A percentile compares a stretch with the other conserved stretches of the same genome.
Evolutionary conservation across 306 rosid genomes (phyloP).

Genomic region (Mucuna pruriens): DNA sequence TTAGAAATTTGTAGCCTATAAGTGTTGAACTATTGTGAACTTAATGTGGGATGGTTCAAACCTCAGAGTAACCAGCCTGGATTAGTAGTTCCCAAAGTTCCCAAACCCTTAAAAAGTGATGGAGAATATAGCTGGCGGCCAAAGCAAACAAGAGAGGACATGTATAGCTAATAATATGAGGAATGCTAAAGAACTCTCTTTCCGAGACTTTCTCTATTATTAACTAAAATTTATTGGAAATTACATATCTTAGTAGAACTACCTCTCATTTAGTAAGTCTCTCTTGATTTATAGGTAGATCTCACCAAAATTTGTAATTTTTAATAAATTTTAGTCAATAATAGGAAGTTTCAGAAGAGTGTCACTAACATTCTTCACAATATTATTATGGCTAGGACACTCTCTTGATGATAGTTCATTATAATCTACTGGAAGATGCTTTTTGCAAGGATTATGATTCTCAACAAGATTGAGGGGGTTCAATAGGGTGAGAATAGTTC

Average conservation of each 20-base stretch:
- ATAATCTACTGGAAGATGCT: not conserved
- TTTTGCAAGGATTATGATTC: not conserved
- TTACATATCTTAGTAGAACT: no score
- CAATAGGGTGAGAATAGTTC: not conserved
- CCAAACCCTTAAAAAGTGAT: not conserved
- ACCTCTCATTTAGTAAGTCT: no score
- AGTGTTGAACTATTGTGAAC: not conserved
- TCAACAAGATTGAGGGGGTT: not conserved
- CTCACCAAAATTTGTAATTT: no score
- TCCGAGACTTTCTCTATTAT: no score
- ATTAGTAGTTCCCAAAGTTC: not conserved
- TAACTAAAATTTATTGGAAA: no score
- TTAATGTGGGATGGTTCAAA: not conserved
- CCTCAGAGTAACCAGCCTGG: not conserved
- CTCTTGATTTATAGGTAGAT: no score
- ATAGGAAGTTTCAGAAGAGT: no score
- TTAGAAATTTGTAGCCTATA: not conserved
- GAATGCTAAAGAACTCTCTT: no score
- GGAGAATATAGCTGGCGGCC: not conserved
- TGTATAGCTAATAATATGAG: no score
- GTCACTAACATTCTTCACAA: no score
- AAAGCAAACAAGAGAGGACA: not conserved
- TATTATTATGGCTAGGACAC: not conserved
- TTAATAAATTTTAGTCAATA: no score
- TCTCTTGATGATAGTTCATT: conserved; percentile 3